Base-by-base conservation (phyloP, 495 filamentous ascomycete species). In the Podospora conica region DNA sequence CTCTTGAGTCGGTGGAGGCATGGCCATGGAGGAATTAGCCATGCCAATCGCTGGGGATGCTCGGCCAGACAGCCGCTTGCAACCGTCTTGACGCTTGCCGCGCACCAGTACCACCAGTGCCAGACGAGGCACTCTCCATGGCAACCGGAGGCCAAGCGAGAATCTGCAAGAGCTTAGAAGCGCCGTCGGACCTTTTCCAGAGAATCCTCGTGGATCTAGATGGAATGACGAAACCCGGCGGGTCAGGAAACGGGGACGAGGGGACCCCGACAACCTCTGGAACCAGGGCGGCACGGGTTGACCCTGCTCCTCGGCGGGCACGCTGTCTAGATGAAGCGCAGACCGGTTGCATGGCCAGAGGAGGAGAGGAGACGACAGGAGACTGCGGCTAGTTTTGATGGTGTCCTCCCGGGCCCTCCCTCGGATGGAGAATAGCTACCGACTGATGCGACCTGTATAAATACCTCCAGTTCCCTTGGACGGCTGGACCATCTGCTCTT, bases 261-360 rank as follows among this genome's bases (percentile, higher is more conserved):
- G 66, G 66, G 66, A 63, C 61, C 48, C 25, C 33, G 61, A 40
- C 57, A 68, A 22, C 64, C 70, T 29, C 55, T 64, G 63, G 54
- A 58, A 55, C 65, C 64, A 59, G 65, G 61, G 64, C 69, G 73
- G 73, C 64, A 73, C 71, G 69, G 73, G 60, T 71, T 69, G 67
- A 62, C 65, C 68, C 65, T 71, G 70, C 66, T 65, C 53, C 63
- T 66, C 68, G 58, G 65, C 67, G 66, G 40, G 69, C 66, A 71
- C 70, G 67, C 70, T 69, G 66, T 71, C 58, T 67, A 64, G 66
- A 69, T 71, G 67, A 73, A 71, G 69, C 69, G 68, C 63, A 69
- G 66, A 61, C 65, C 64, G 67, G 56, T 48, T 56, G 62, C 59
- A 68, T 58, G 62, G 65, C 64, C 54, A 31, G 61, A 64, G 62